Base-by-base conservation (phyloP, 1,284 basidiomycete species). In the Cerioporus squamosus region DNA sequence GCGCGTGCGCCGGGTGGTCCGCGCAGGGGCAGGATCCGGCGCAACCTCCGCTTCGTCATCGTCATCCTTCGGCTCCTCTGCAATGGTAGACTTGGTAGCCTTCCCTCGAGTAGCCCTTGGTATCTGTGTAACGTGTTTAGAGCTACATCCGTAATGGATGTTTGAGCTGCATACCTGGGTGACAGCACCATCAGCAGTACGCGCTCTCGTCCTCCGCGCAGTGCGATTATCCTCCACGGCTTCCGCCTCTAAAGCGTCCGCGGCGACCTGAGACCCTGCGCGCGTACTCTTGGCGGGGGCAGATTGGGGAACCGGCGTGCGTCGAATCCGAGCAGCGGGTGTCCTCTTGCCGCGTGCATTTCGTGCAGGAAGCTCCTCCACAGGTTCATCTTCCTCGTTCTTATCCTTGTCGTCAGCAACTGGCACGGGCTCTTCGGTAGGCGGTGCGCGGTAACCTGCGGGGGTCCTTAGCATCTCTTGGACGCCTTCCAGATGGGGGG, bases 391-490 rank as follows among this genome's bases (percentile, higher is more conserved):
- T 6, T 64, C 57, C 38, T 60, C 59, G 10, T 56, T 14, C 18
- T 40, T 5, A 17, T 43, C 40, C 42, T 65, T 48, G 40, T 61
- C 48, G 1, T 50, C 53, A 8, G 46, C 46, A 9, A 12, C 29
- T 43, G 44, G 22, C 20, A 20, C 24, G 3, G 3, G 15, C 33
- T 52, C 51, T 10, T 33, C 39, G 7, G 31, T 8, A 12, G 38
- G 29, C 15, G 44, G 48, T 1, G 51, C 42, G 17, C 57, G 59
- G 54, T 68, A 67, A 8, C 55, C 70, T 1, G 51, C 66, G 12
- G 77, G 75, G 1, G 74, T 74, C 6, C 63, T 55, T 38, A 77
- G 62, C 70, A 77, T 74, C 56, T 75, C 72, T n/a, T 67, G 66
- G 47, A 77, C 58, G 17, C 76, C 75, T 23, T 74, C 71, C 68